phyloP scores from a whole-genome alignment of 2,329 filamentous ascomycete species.

The Alternaria novae-zelandiae region DNA sequence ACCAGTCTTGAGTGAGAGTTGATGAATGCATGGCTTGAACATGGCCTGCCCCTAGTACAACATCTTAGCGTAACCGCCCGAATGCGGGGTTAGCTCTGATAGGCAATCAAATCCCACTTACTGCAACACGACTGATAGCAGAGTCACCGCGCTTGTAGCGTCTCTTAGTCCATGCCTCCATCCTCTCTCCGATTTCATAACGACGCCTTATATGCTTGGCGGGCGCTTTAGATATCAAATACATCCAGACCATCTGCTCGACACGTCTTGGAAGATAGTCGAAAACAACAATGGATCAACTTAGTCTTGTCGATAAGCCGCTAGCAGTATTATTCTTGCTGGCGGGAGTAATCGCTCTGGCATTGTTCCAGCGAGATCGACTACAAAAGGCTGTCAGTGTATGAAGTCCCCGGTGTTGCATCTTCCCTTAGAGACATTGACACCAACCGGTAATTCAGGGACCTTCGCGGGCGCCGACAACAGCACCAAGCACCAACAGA shows the following conservation, averaged over 20 bases:
- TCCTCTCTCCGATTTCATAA: neutral
- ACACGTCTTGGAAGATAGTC: neutral
- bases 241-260: neutral
- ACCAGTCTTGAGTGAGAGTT: neutral
- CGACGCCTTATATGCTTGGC: neutral
- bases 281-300: neutral
- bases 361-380: neutral
- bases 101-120: conserved; percentile 8
- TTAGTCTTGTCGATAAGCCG: too few species aligned
- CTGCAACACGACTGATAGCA: neutral
- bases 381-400: neutral
- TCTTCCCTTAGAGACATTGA: neutral
- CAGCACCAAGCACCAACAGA: neutral
- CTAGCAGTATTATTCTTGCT: neutral
- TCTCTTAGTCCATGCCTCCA: neutral
- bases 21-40: neutral
- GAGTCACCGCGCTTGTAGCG: neutral
- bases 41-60: neutral
- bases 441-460: neutral
- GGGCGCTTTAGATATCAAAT: neutral
- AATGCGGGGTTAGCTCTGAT: conserved; percentile 12
- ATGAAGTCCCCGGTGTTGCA: neutral
- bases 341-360: neutral
- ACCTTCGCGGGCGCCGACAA: neutral
- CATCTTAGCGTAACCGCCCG: conserved; percentile 5